A percentile compares a stretch with the other conserved stretches of the same genome.
These are phyloP conservation scores for Elsinoe arachidis DNA, from an alignment of 2,329 filamentous ascomycete genomes.

Conservation along the genomic window DNA sequence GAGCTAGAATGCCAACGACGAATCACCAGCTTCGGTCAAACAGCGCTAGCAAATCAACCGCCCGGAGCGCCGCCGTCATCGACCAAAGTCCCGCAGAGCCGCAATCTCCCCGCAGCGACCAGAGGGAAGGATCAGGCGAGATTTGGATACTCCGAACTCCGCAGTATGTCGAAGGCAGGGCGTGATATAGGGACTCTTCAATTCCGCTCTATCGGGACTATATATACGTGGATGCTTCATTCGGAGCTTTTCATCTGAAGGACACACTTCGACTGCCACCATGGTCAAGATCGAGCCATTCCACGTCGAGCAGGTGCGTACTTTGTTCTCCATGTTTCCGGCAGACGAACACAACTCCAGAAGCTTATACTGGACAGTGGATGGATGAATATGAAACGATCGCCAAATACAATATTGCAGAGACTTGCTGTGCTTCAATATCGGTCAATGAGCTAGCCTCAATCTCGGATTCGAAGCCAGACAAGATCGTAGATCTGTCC, in stretches of 20 bases:
- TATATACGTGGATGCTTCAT: too few relatives aligned
- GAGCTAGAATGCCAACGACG: conserved; percentile 5
- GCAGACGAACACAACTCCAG: not conserved
- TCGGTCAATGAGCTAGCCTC: conserved; percentile 58
- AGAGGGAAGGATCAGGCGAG: not conserved
- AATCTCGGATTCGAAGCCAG: conserved; percentile 47
- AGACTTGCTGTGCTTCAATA: conserved; percentile 69
- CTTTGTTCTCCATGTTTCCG: conserved; percentile 20
- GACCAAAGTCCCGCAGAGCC: conserved; percentile 1
- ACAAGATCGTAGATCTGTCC: conserved; percentile 41
- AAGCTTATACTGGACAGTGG: conserved; percentile 37
- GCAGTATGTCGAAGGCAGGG: not conserved
- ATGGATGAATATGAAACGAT: conserved; percentile 47
- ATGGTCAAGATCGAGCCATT: conserved; percentile 57
- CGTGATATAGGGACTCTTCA: not conserved
- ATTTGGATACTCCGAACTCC: not conserved
- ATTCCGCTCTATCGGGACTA: not conserved
- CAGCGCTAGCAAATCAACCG: not conserved
- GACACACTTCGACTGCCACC: conserved; percentile 16
- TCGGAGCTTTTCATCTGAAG: not conserved
- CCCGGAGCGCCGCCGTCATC: not conserved
- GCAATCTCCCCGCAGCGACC: not conserved
- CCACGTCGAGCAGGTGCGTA: conserved; percentile 58
- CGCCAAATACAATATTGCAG: conserved; percentile 61
- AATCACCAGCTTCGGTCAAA: conserved; percentile 3